phyloP scores from a whole-genome alignment of 169 alveolate species.

The Babesia ovata region DNA sequence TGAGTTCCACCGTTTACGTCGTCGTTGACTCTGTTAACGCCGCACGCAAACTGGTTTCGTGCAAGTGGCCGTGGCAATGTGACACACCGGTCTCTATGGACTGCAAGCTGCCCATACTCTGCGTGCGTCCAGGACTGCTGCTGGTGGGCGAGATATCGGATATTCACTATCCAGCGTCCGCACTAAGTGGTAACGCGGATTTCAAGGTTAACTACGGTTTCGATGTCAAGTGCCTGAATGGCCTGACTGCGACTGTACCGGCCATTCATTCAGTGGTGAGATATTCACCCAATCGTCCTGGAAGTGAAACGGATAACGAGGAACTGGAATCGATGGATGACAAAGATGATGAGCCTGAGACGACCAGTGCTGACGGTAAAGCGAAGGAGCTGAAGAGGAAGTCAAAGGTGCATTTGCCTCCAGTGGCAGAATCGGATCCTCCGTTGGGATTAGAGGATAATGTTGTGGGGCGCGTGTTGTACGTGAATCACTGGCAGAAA shows the following conservation, averaged over 20 bases:
- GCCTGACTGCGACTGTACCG: conserved; percentile 30
- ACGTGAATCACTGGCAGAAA: conserved; percentile 52
- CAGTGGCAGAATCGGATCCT: background rate
- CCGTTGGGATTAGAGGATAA: conserved; percentile 30
- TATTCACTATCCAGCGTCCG: conserved; percentile 48
- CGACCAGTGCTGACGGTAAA: background rate
- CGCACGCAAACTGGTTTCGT: conserved; percentile 46
- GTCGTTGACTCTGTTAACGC: conserved; percentile 48
- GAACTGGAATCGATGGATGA: background rate
- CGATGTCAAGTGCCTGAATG: conserved; percentile 52
- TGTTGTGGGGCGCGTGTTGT: conserved; percentile 43
- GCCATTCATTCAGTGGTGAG: conserved; percentile 45
- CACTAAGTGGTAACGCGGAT: conserved; percentile 5
- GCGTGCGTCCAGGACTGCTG: conserved; percentile 59
- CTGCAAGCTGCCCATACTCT: conserved; percentile 27
- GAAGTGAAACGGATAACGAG: background rate
- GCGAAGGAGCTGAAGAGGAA: background rate
- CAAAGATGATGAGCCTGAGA: background rate
- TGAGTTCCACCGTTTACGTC: conserved; percentile 51
- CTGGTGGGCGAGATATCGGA: conserved; percentile 53
- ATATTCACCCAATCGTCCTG: conserved; percentile 5
- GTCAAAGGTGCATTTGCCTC: background rate
- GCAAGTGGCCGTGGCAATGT: conserved; percentile 64
- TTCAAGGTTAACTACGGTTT: conserved; percentile 31
- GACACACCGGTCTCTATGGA: conserved; percentile 28